Percentiles rank a stretch among this genome's conserved stretches.
Evolutionary conservation across 331 rosid species (phyloP).

Genomic region (Phaseolus coccineus): DNA sequence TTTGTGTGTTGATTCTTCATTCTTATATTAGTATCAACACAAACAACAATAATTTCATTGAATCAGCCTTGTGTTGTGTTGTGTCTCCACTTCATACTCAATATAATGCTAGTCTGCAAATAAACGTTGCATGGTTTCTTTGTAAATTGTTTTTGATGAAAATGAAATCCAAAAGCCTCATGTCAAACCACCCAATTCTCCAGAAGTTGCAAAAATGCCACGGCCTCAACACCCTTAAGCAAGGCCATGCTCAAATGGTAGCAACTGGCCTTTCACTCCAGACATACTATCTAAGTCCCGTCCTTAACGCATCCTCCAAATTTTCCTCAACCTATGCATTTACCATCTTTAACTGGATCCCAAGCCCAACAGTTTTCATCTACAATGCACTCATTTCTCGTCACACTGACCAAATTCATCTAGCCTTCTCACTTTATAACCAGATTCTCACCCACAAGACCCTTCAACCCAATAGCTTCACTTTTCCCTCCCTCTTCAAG

Average conservation of each 20-base stretch:
- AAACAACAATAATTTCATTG: too few species aligned
- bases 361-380: slow-evolving; percentile 50
- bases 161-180: slow-evolving; percentile 9
- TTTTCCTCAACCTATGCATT: slow-evolving; percentile 40
- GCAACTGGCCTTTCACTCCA: slow-evolving; percentile 41
- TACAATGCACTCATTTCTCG: slow-evolving; percentile 53
- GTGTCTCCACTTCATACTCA: not conserved
- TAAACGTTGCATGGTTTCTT: not conserved
- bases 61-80: too few species aligned
- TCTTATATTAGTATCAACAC: too few species aligned
- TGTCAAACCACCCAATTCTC: slow-evolving; percentile 42
- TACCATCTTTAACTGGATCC: slow-evolving; percentile 41
- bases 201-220: slow-evolving; percentile 37
- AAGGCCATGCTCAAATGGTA: slow-evolving; percentile 47
- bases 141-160: slow-evolving; percentile 31
- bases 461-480: slow-evolving; percentile 50
- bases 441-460: slow-evolving; percentile 35
- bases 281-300: slow-evolving; percentile 50
- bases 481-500: slow-evolving; percentile 57
- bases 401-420: slow-evolving; percentile 1
- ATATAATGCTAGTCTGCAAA: too few species aligned
- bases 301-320: slow-evolving; percentile 44
- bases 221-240: slow-evolving; percentile 41
- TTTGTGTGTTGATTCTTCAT: not conserved
- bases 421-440: slow-evolving; percentile 50